Percentiles rank a stretch among this genome's conserved stretches.
phyloP scores from a whole-genome alignment of 768 basidiomycete species.

The Cyclocybe aegerita region DNA sequence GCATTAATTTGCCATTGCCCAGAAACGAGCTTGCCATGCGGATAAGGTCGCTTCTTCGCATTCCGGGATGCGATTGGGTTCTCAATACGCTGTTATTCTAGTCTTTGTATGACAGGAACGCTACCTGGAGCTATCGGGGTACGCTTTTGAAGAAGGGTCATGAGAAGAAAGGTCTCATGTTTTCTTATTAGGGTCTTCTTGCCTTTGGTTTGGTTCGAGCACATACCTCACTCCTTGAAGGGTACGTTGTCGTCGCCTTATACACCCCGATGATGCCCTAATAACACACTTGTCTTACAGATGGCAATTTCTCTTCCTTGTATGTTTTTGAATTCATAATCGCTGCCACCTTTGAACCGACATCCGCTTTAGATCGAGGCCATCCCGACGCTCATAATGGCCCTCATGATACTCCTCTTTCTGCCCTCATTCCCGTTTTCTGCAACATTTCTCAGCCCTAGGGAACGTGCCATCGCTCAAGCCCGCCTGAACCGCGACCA shows the following conservation, averaged over 20 bases:
- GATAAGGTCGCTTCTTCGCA: constrained; percentile 34
- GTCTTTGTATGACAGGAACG: constrained; percentile 59
- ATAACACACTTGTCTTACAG: constrained; percentile 22
- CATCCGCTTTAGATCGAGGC: constrained; percentile 44
- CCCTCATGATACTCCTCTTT: constrained; percentile 43
- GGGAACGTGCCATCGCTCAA: constrained; percentile 55
- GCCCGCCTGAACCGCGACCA: constrained; percentile 56
- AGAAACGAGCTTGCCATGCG: constrained; percentile 51
- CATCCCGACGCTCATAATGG: constrained; percentile 57
- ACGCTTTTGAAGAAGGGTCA: constrained; percentile 2
- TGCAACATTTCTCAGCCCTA: constrained; percentile 48
- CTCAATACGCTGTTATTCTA: constrained; percentile 13
- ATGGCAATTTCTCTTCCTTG: constrained; percentile 62
- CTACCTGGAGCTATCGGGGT: constrained; percentile 57
- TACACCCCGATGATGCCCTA: background rate
- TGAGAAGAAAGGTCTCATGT: background rate
- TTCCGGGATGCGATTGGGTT: background rate
- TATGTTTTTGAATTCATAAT: constrained; percentile 19
- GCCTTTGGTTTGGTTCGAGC: constrained; percentile 57
- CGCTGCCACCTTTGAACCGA: background rate
- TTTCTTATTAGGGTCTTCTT: constrained; percentile 42
- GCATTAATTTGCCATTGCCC: background rate
- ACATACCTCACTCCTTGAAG: constrained; percentile 33
- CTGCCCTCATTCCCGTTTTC: constrained; percentile 58
- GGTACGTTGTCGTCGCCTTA: constrained; percentile 9